These are phyloP conservation scores for Paramecium primaurelia DNA, from an alignment of 73 alveolate genomes.

Conservation along the genomic window DNA sequence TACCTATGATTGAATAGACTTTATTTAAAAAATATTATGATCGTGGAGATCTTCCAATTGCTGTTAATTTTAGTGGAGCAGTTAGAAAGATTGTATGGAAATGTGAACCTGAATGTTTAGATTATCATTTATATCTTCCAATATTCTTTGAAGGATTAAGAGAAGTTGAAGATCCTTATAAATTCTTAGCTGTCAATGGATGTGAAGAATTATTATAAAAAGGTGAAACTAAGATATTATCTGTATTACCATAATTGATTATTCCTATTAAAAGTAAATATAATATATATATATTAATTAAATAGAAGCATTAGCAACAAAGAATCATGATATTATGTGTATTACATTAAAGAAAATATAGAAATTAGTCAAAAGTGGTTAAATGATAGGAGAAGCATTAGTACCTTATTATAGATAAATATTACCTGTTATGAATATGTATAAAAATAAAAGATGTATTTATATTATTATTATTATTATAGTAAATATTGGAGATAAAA, in stretches of 20 bases:
- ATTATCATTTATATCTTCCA: conserved; percentile 93
- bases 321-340: conserved; percentile 92
- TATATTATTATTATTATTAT: conserved; percentile 48
- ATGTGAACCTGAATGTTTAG: conserved; percentile 89
- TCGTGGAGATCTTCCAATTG: conserved; percentile 87
- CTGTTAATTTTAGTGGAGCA: conserved; percentile 80
- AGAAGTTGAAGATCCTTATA: conserved; percentile 96
- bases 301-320: conserved; percentile 86
- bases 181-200: conserved; percentile 94
- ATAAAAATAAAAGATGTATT: conserved; percentile 87
- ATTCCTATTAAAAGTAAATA: conserved; percentile 87
- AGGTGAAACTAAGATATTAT: conserved; percentile 91
- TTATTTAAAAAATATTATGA: conserved; percentile 79
- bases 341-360: conserved; percentile 91
- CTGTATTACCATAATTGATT: conserved; percentile 95
- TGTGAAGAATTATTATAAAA: conserved; percentile 86
- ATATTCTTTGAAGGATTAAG: conserved; percentile 97
- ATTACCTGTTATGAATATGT: conserved; percentile 91
- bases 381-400: conserved; percentile 94
- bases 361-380: conserved; percentile 86
- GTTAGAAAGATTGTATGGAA: conserved; percentile 70
- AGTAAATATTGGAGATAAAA: conserved; percentile 90
- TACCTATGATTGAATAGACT: conserved; percentile 59
- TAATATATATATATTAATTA: not conserved
- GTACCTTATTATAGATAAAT: conserved; percentile 98